phyloP scores from a whole-genome alignment of 441 rosid species.

The Populus hybrid region DNA sequence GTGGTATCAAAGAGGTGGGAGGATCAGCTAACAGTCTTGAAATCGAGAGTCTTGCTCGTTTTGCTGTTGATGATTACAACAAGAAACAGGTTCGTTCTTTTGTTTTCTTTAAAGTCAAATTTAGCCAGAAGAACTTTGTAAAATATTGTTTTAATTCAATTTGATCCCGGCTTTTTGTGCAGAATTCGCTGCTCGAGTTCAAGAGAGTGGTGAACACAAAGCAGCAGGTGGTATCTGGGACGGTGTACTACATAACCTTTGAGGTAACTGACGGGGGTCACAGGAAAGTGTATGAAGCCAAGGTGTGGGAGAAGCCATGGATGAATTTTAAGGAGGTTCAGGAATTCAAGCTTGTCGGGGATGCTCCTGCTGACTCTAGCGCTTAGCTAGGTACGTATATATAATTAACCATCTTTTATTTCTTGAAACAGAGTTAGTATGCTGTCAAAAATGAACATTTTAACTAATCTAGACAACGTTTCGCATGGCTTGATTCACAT shows the following conservation, averaged over 20 bases:
- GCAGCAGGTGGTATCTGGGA: constrained; percentile 72
- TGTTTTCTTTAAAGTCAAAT: too few relatives aligned
- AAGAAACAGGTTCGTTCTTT: constrained; percentile 49
- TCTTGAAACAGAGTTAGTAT: background rate
- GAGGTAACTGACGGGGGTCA: constrained; percentile 63
- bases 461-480: background rate
- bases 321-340: constrained; percentile 65
- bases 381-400: constrained; percentile 17
- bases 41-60: constrained; percentile 65
- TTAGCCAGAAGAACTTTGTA: too few relatives aligned
- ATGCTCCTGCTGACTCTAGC: constrained; percentile 22
- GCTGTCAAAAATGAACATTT: background rate
- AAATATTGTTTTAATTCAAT: background rate
- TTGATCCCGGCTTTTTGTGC: constrained; percentile 2
- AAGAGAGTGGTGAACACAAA: constrained; percentile 55
- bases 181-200: constrained; percentile 57
- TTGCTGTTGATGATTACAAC: constrained; percentile 81
- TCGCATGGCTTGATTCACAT: background rate
- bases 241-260: constrained; percentile 52
- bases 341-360: constrained; percentile 58
- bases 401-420: background rate
- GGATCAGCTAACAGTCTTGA: constrained; percentile 55
- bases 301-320: constrained; percentile 87
- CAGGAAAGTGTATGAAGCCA: constrained; percentile 65
- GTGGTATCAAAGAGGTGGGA: constrained; percentile 45